Evolutionary conservation across 164 flowering plant species (phyloP), one percentile per base, ranked within the genome.

Genomic region (Chloranthus sessilifolius): DNA sequence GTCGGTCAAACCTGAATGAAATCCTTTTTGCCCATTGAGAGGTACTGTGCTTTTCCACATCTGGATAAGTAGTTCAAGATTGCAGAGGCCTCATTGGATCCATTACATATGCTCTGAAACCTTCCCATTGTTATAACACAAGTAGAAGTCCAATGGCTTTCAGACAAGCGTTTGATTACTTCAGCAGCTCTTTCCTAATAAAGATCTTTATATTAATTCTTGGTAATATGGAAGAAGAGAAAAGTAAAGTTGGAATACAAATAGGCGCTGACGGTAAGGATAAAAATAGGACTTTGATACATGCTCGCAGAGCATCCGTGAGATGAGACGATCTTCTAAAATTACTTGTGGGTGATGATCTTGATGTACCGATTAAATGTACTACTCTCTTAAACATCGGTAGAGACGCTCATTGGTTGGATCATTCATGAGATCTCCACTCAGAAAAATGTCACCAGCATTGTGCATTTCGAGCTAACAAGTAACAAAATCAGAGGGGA

Each of bases 1-100:
- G n/a, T n/a, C n/a, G n/a, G n/a, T n/a, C n/a, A n/a, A n/a, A 89
- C 95, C 95, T 88, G 82, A 16, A 85, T 74, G 11, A 63, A 42
- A 50, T 85, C 77, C 14, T 55, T 65, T 60, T 68, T 74, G 22
- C 27, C 60, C 43, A 63, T 56, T 10, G 72, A 65, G 33, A 91
- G 44, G 35, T 63, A 70, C 8, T 23, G 71, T 27, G 87, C 95
- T 64, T 69, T 88, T 35, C 86, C 76, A 48, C 56, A 60, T 47
- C 67, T 77, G 11, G 73, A 74, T 69, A 91, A 72, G 66, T 83
- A 71, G 66, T 75, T 73, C 73, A 85, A 69, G 31, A 85, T 58
- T 8, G 70, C 76, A 64, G 74, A 65, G 50, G 88, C 88, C 72
- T 91, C 88, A 55, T 51, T 58, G 22, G 62, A 24, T 34, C 88